These are phyloP conservation scores for Sutorius eximius DNA, from an alignment of 1,284 basidiomycete species.

Conservation along the genomic window DNA sequence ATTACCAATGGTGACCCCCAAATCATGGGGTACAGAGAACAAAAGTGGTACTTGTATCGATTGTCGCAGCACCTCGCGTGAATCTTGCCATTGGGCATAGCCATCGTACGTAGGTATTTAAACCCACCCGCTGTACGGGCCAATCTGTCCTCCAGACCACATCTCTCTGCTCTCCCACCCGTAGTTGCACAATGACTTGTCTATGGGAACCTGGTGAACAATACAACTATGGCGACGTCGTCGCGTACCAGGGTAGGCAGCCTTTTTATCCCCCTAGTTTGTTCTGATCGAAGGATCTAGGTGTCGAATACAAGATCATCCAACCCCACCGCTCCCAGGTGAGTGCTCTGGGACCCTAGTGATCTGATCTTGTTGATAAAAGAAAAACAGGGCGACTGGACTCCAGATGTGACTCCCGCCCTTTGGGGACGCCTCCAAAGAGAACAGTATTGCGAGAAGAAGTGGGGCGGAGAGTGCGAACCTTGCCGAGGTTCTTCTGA, in stretches of 20 bases:
- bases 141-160: slow-evolving; percentile 1
- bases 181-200: slow-evolving; percentile 40
- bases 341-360: slow-evolving; percentile 1
- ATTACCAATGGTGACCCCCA: slow-evolving; percentile 1
- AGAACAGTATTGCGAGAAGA: slow-evolving; percentile 22
- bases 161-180: slow-evolving; percentile 11
- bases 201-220: slow-evolving; percentile 64
- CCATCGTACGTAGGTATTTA: slow-evolving; percentile 24
- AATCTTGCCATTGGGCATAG: slow-evolving; percentile 14
- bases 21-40: slow-evolving; percentile 1
- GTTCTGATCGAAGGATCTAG: slow-evolving; percentile 37
- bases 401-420: slow-evolving; percentile 58
- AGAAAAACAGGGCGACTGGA: slow-evolving; percentile 57
- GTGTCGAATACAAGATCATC: slow-evolving; percentile 63
- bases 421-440: slow-evolving; percentile 61
- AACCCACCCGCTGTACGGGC: slow-evolving; percentile 3
- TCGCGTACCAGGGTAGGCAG: slow-evolving; percentile 54
- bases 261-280: not conserved
- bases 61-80: slow-evolving; percentile 3
- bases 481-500: slow-evolving; percentile 24
- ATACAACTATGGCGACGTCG: slow-evolving; percentile 57
- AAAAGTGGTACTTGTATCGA: slow-evolving; percentile 12
- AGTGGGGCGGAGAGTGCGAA: slow-evolving; percentile 19
- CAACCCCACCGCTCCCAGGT: slow-evolving; percentile 71
- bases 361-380: slow-evolving; percentile 4